A percentile compares a stretch with the other conserved stretches of the same genome.
Evolutionary conservation across 441 rosid species (phyloP).

Genomic region (Corymbia citriodora): DNA sequence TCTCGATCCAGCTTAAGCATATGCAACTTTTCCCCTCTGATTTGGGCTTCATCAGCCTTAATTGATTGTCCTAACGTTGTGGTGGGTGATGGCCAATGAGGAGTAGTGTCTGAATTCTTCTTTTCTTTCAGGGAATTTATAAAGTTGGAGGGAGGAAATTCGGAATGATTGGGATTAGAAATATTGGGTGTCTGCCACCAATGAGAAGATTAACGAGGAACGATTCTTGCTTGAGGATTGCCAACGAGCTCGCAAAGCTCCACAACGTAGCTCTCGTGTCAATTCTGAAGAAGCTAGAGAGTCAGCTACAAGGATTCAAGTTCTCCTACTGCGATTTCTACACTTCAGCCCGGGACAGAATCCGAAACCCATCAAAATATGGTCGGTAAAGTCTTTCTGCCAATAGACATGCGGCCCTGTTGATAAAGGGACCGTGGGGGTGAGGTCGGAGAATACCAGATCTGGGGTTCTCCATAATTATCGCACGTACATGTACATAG

Average conservation of each 20-base stretch:
- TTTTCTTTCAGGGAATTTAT: neutral
- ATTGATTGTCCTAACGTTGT: neutral
- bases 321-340: slow-evolving; percentile 1
- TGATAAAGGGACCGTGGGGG: no score
- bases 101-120: neutral
- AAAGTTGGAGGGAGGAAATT: neutral
- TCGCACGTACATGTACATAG: no score
- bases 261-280: neutral
- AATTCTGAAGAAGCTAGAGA: neutral
- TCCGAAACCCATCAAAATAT: slow-evolving; percentile 2
- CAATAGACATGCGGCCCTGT: no score
- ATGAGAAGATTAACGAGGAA: neutral
- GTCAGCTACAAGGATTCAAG: neutral
- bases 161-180: neutral
- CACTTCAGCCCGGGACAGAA: neutral
- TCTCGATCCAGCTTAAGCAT: neutral
- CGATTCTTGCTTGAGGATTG: neutral
- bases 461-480: no score
- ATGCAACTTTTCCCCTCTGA: neutral
- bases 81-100: neutral
- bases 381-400: neutral
- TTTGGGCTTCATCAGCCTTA: neutral
- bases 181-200: neutral
- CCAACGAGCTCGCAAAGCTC: neutral
- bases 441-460: no score